Evolutionary conservation across 352 stramenopile species (phyloP), one percentile per base, ranked within the genome.

Genomic region (Nannochloropsis limnetica): DNA sequence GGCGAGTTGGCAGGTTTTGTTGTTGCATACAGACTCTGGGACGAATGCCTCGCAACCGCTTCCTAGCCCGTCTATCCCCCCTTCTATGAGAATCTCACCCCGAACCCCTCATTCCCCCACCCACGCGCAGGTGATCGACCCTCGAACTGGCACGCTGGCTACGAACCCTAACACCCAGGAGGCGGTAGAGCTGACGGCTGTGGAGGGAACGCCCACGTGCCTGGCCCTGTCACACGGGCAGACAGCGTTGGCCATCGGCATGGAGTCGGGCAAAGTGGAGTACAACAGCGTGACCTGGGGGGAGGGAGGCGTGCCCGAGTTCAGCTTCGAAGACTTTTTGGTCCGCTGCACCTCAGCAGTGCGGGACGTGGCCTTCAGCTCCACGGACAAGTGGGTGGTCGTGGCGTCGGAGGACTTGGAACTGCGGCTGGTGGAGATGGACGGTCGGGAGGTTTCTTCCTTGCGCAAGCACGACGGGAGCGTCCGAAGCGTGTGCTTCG

Each of bases 311-410:
- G 61, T 74, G 25, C 61, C 61, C n/a, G 61, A 74, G 20, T 74
- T 74, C 61, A 25, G 25, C 61, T 74, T 74, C 61, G 61, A 74
- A 74, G 61, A 74, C 61, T 74, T 74, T 74, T 28, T 74, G 61
- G 61, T 74, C 20, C n/a, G 61, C 9, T 74, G 61, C 25, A 74
- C 61, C 0, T 74, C 61, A 20, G 61, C 61, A 74, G 61, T 74
- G 25, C 61, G 61, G 11, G 61, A 74, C 25, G 25, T 74, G n/a
- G 61, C 61, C 61, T 74, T 74, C n/a, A 74, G 61, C 61, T 20
- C 61, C n/a, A 74, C 61, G 22, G 25, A 29, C 20, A 74, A 74
- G 61, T 74, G 61, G 61, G 61, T 29, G 61, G 61, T 20, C 25
- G 61, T 74, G 4, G 61, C n/a, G n/a, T 74, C 61, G 8, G 61